Base-by-base conservation (phyloP, 2,329 filamentous ascomycete species). In the Geoglossum cookeanum region DNA sequence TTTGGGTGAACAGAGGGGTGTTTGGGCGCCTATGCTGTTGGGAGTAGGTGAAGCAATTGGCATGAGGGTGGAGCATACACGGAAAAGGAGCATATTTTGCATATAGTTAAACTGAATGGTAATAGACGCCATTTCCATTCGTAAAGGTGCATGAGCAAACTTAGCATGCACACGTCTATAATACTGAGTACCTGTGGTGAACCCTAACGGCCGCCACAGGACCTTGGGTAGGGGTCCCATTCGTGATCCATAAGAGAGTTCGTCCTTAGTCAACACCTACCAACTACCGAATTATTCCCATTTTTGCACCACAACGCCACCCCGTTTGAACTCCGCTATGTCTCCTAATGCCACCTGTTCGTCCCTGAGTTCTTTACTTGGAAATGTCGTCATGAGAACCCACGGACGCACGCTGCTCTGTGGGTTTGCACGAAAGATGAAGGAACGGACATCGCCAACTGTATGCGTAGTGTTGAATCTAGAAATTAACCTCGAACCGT, bases 391-490 rank as follows among this genome's bases (percentile, higher is more conserved):
- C 61, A 84, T 85, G 48, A 94, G 72, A 2, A 87, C 83, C 75
- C 84, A 92, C 3, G 75, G 64, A n/a, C 86, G 76, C 44, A 69
- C 66, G 33, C 72, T 71, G 55, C 78, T 77, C 5, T 75, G 75
- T 0, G 80, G 67, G 30, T 78, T 82, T 0, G 85, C 77, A n/a
- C 77, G 74, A 59, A 78, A 72, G 59, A 91, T 79, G 64, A 91
- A 91, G 7, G 75, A 73, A 68, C 92, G 91, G 7, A 94, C 77
- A 62, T 91, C 84, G 15, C 80, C 83, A 52, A 94, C 71, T 0
- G 86, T 92, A 63, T 88, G 83, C 0, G 78, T 83, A 0, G 83
- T 82, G 71, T 92, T 92, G 72, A 94, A 94, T 7, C 86, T 79
- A 30, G 84, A 85, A n/a, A 83, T 80, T 29, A 92, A 72, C 48